phyloP scores from a whole-genome alignment of 2,329 filamentous ascomycete genomes.

The Colletotrichum lini region DNA sequence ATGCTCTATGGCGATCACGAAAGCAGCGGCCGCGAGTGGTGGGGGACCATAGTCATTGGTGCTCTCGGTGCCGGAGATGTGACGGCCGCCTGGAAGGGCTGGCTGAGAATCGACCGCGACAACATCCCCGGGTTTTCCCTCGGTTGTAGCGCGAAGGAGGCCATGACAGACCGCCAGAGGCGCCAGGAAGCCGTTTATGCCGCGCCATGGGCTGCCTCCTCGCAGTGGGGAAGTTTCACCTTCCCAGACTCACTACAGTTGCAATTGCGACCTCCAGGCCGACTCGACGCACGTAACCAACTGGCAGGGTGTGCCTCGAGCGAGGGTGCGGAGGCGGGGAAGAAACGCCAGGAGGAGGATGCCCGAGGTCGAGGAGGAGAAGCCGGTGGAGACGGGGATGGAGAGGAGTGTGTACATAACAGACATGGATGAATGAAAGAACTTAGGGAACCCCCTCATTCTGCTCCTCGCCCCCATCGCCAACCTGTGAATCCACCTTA shows the following conservation, averaged over 20 bases:
- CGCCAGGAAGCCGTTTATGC: conserved; percentile 58
- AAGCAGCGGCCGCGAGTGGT: conserved; percentile 66
- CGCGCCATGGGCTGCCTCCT: conserved; percentile 63
- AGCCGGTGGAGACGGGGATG: conserved; percentile 13
- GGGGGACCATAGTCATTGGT: conserved; percentile 71
- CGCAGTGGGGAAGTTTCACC: conserved; percentile 64
- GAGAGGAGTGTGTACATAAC: conserved; percentile 6
- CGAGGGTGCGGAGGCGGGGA: conserved; percentile 4
- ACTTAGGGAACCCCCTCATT: background rate
- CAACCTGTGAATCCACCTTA: conserved; percentile 12
- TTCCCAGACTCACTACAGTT: conserved; percentile 21
- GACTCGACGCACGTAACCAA: background rate
- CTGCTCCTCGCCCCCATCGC: background rate
- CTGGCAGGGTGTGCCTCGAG: conserved; percentile 2
- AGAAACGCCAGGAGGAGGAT: background rate
- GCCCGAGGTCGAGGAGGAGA: background rate
- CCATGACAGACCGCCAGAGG: conserved; percentile 56
- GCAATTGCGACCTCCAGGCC: background rate
- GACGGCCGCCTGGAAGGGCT: conserved; percentile 62
- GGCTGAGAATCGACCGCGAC: conserved; percentile 66
- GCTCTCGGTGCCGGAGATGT: conserved; percentile 52
- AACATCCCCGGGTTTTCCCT: conserved; percentile 56
- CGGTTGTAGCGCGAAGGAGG: conserved; percentile 61
- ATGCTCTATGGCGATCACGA: conserved; percentile 65
- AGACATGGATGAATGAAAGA: background rate